These are phyloP conservation scores for Pugionium dolabratum DNA, from an alignment of 345 rosid genomes.

Conservation along the genomic window DNA sequence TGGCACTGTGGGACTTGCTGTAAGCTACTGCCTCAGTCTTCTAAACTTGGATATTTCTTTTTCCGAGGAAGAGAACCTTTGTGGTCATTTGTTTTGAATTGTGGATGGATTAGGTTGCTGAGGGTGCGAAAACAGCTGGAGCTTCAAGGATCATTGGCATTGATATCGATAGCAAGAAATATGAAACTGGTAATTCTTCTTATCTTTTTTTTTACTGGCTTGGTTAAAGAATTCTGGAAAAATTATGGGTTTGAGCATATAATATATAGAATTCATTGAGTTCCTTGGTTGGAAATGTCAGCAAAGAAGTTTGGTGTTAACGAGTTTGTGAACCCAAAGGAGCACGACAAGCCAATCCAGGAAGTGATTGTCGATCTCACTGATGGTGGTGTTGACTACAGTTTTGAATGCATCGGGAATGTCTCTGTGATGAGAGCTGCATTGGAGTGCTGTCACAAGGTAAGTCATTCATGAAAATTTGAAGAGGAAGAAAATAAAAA, in stretches of 20 bases:
- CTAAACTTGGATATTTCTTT: not conserved
- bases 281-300: constrained; percentile 29
- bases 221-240: constrained; percentile 64
- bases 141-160: constrained; percentile 94
- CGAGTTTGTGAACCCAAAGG: constrained; percentile 85
- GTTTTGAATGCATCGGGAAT: constrained; percentile 98
- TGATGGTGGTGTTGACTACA: constrained; percentile 99
- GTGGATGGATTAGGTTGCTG: constrained; percentile 68
- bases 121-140: constrained; percentile 98
- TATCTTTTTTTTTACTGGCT: constrained; percentile 30
- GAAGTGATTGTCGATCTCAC: constrained; percentile 85
- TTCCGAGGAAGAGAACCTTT: not conserved
- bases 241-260: constrained; percentile 57
- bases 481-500: no score
- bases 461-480: constrained; percentile 32
- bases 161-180: constrained; percentile 85
- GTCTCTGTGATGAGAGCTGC: constrained; percentile 97
- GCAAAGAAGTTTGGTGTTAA: constrained; percentile 82
- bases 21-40: constrained; percentile 45
- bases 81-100: not conserved
- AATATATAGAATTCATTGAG: constrained; percentile 53
- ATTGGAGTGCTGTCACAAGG: constrained; percentile 99
- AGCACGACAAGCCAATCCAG: constrained; percentile 81
- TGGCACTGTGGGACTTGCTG: constrained; percentile 99
- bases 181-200: constrained; percentile 54